These are phyloP conservation scores for Sisymbrium irio DNA, from an alignment of 345 rosid genomes.

Conservation along the genomic window DNA sequence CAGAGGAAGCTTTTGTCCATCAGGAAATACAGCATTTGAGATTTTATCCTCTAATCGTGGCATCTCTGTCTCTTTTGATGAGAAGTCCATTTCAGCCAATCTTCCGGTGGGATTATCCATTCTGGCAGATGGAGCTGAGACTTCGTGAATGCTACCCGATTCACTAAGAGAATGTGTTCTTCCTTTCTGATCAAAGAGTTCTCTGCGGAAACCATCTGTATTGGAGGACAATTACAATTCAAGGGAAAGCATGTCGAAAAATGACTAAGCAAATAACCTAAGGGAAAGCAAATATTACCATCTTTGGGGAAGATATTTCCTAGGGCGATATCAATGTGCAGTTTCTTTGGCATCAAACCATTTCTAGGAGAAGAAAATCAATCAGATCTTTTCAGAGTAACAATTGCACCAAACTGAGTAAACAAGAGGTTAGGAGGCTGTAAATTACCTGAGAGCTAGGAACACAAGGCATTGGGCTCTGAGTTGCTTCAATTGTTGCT, in stretches of 20 bases:
- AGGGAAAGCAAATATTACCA: slow-evolving; percentile 43
- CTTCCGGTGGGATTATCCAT: slow-evolving; percentile 51
- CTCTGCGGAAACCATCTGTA: slow-evolving; percentile 53
- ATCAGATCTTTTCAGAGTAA: background rate
- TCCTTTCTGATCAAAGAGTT: slow-evolving; percentile 48
- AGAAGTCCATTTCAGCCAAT: slow-evolving; percentile 47
- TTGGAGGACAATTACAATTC: slow-evolving; percentile 36
- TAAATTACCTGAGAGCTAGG: slow-evolving; percentile 72
- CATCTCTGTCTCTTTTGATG: slow-evolving; percentile 44
- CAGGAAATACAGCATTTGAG: slow-evolving; percentile 38
- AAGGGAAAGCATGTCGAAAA: background rate
- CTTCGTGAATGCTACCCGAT: slow-evolving; percentile 44
- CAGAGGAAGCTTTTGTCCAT: slow-evolving; percentile 47
- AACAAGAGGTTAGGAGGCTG: slow-evolving; percentile 12
- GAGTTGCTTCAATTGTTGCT: slow-evolving; percentile 89
- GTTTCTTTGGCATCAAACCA: slow-evolving; percentile 71
- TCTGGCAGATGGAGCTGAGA: slow-evolving; percentile 45
- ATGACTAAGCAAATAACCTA: background rate
- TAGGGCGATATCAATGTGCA: slow-evolving; percentile 85
- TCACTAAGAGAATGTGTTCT: slow-evolving; percentile 46
- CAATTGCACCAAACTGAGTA: background rate
- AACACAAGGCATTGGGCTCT: slow-evolving; percentile 95
- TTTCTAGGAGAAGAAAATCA: slow-evolving; percentile 48
- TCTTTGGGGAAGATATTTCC: slow-evolving; percentile 71
- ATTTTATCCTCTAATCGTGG: slow-evolving; percentile 48